phyloP scores from a whole-genome alignment of 768 basidiomycete species.

The Lyophyllum atratum region DNA sequence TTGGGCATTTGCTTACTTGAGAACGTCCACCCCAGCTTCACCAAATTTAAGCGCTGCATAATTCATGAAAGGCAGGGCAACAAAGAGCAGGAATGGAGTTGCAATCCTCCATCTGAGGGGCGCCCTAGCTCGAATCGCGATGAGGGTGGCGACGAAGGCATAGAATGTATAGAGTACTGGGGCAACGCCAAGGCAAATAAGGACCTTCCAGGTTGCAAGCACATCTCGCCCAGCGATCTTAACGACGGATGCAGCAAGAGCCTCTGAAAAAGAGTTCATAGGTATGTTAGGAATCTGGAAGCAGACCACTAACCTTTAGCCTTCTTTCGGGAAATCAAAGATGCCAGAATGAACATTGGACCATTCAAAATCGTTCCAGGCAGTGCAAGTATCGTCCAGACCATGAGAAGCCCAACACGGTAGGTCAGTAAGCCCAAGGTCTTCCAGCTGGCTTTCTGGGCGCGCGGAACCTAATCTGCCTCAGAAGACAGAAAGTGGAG shows the following conservation, averaged over 20 bases:
- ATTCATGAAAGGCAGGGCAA: conserved; percentile 82
- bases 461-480: conserved; percentile 71
- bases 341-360: conserved; percentile 91
- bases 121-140: conserved; percentile 68
- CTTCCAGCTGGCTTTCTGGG: conserved; percentile 85
- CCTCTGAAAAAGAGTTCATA: conserved; percentile 57
- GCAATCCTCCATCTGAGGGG: conserved; percentile 65
- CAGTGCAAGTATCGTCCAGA: conserved; percentile 84
- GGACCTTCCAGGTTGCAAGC: conserved; percentile 96
- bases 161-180: conserved; percentile 87
- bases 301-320: conserved; percentile 65
- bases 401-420: conserved; percentile 70
- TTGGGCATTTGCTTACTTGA: conserved; percentile 64
- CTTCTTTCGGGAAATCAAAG: conserved; percentile 83
- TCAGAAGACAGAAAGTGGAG: conserved; percentile 3
- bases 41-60: conserved; percentile 96
- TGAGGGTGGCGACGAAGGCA: conserved; percentile 72
- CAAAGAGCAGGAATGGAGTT: conserved; percentile 78
- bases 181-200: conserved; percentile 89
- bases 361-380: conserved; percentile 91
- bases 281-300: background rate
- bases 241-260: conserved; percentile 91
- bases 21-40: conserved; percentile 95
- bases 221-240: conserved; percentile 97
- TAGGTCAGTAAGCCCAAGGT: conserved; percentile 83